Evolutionary conservation across 2,329 filamentous ascomycete species (phyloP), one percentile per base, ranked within the genome.

Genomic region (Ascochyta fabae): DNA sequence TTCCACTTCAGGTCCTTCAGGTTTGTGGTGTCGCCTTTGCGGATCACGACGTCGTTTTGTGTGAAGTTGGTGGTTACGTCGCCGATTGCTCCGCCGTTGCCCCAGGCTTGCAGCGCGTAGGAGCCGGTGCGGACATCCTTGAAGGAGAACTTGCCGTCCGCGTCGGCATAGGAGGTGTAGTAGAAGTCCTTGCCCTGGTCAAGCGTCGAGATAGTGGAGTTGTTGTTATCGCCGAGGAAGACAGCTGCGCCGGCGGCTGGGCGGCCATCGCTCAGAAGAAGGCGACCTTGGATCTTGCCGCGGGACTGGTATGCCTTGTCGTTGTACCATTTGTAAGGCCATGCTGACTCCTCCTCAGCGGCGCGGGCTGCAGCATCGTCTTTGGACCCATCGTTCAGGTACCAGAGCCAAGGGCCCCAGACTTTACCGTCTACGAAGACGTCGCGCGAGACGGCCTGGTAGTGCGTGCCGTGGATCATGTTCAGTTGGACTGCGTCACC

Each of bases 401-500:
- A 76, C 74, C 74, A 76, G 3, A 76, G 64, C 74, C 73, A 76
- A 0, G 74, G 74, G 0, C 74, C 74, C 73, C 73, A 76, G 24
- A 68, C 60, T 47, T 75, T 75, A 26, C 69, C 70, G 26, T 75
- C 72, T 0, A 77, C 64, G 48, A 74, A 74, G 1, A 59, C 53
- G 47, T 74, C 72, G 23, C 63, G 67, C 0, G 69, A 67, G 2
- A 65, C 42, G 27, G 71, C 70, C 48, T 73, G 71, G 61, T 65
- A 75, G 42, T 75, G 72, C 0, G 81, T 83, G 31, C 81, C 82
- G 59, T 84, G 81, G 31, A 84, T 75, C 78, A 84, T 82, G 65
- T 84, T 84, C 34, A 84, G 70, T 56, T 83, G 79, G 2, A 84
- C 81, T 1, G 77, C 75, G 55, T 84, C 81, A 5, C 81, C 81